Conservation (phyloP, 2,329 filamentous ascomycete species). For the Claviceps monticola region DNA sequence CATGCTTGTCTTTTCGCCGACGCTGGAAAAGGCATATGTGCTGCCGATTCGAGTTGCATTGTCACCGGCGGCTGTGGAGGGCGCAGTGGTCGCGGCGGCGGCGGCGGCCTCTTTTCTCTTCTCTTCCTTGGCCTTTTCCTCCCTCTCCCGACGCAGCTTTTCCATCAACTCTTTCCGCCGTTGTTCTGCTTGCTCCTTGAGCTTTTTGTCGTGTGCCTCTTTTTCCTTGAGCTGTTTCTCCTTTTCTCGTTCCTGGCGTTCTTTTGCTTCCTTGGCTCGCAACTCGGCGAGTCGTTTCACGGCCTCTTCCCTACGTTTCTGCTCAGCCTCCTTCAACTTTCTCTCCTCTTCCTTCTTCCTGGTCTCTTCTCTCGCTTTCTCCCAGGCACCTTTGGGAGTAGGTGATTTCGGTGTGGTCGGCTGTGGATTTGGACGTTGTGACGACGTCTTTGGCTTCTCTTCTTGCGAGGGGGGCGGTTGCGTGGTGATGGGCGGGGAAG, state of each 20-base stretch:
- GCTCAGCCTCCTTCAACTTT: conserved; percentile 45
- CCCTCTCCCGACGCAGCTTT: conserved; percentile 15
- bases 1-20: conserved; percentile 56
- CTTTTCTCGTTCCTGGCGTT: conserved; percentile 28
- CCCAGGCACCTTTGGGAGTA: conserved; percentile 41
- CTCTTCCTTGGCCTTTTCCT: conserved; percentile 22
- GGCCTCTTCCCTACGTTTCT: conserved; percentile 43
- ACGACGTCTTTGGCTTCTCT: conserved; percentile 9
- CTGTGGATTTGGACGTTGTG: conserved; percentile 11
- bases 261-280: conserved; percentile 40
- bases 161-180: conserved; percentile 11
- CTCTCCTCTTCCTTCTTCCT: conserved; percentile 50
- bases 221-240: conserved; percentile 24
- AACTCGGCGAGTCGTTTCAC: conserved; percentile 38
- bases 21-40: conserved; percentile 49
- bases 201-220: conserved; percentile 22
- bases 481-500: not conserved
- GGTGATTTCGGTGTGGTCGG: conserved; percentile 9
- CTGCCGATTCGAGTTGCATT: conserved; percentile 28
- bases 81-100: conserved; percentile 19
- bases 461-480: conserved; percentile 5
- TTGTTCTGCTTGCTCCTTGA: conserved; percentile 22
- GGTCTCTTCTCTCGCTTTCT: conserved; percentile 55
- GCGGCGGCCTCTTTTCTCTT: conserved; percentile 25
- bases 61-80: conserved; percentile 11